These are phyloP conservation scores for Eucalyptus urophylla DNA, from an alignment of 345 rosid species.

Conservation along the genomic window DNA sequence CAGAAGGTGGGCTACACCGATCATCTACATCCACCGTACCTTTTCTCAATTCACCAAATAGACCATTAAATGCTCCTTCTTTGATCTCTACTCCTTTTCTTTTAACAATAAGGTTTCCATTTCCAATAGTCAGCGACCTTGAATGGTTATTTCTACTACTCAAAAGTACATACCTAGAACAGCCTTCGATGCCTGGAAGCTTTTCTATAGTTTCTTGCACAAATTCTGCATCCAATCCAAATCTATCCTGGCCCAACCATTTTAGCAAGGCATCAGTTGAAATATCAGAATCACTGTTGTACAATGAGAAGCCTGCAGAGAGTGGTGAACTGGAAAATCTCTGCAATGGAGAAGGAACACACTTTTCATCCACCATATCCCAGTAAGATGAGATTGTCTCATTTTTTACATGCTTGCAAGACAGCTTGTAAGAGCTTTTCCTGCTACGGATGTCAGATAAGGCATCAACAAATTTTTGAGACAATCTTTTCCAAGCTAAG, in stretches of 20 bases:
- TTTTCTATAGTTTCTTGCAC: slow-evolving; percentile 79
- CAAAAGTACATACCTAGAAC: slow-evolving; percentile 54
- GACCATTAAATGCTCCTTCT: slow-evolving; percentile 17
- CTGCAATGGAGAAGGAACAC: slow-evolving; percentile 17
- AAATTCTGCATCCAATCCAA: slow-evolving; percentile 85
- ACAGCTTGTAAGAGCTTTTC: slow-evolving; percentile 30
- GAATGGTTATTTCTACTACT: slow-evolving; percentile 36
- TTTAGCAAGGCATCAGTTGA: slow-evolving; percentile 28
- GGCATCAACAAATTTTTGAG: slow-evolving; percentile 49
- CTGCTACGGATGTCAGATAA: slow-evolving; percentile 28
- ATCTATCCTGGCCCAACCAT: slow-evolving; percentile 88
- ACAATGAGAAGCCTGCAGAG: slow-evolving; percentile 15
- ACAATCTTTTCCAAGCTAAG: slow-evolving; percentile 67
- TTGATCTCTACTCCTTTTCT: slow-evolving; percentile 22
- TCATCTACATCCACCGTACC: slow-evolving; percentile 21
- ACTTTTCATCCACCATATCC: slow-evolving; percentile 24
- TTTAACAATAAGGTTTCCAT: slow-evolving; percentile 45
- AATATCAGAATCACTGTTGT: slow-evolving; percentile 22
- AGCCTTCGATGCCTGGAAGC: slow-evolving; percentile 61
- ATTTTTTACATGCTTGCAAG: slow-evolving; percentile 56
- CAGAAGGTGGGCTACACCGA: slow-evolving; percentile 40
- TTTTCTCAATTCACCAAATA: slow-evolving; percentile 33
- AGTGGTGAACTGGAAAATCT: slow-evolving; percentile 54
- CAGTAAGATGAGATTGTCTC: slow-evolving; percentile 15
- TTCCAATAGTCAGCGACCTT: slow-evolving; percentile 40